Evolutionary conservation across 805 yeast genomes (phyloP), one percentile per base, ranked within the genome.

Genomic region (Yamadazyma nakazawae): DNA sequence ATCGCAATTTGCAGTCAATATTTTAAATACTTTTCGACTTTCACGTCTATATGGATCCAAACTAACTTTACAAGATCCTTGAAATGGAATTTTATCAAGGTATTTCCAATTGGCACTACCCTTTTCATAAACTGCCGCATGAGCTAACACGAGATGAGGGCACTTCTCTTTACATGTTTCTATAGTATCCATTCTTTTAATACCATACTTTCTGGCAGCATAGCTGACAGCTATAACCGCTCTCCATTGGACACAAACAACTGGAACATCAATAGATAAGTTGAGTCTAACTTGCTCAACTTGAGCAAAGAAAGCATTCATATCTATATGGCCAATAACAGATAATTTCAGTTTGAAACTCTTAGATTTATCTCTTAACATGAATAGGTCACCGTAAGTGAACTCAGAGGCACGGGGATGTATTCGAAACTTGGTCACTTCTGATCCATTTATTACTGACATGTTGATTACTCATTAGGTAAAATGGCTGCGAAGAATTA

Each of bases 261-360:
- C 85, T 0, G 99, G 97, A 51, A 82, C 91, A 2, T 81, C 79
- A 1, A 68, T 70, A 1, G 82, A 64, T 13, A 85, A 66, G 0
- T 84, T 84, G 14, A 88, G 72, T 36, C 97, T 67, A 5, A 88
- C 70, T 54, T 85, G 92, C 58, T 94, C 97, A 26, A 85, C 94
- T 60, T 94, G 99, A 0, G 99, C 96, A 65, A 87, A 94, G 63
- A 91, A 94, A 11, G 98, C 97, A 67, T 94, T 96, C 57, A 89
- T 78, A 66, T 94, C 99, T 19, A 94, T 77, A 56, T 90, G 95
- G 7, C 85, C 90, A 34, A 94, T 78, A 19, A 86, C 85, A 0
- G 96, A 74, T 10, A 92, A 68, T 2, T 92, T 88, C 50, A 90
- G 82, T 6, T 58, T 55, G 60, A 78, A 82, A 2, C 94, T 70